Conservation (phyloP, 1,284 basidiomycete genomes). For the Puccinia coronata region DNA sequence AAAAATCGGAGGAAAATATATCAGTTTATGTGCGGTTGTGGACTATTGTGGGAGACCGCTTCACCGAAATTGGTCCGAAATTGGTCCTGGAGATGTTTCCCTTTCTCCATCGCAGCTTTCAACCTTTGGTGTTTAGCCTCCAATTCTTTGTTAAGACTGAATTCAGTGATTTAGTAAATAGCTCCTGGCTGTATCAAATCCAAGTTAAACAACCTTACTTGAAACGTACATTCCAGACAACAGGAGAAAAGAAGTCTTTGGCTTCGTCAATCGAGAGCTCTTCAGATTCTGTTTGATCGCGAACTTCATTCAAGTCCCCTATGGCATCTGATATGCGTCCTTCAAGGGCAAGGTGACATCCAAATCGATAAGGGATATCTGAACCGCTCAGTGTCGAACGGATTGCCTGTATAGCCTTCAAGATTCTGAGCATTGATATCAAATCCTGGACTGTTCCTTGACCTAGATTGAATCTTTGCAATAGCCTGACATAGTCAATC, state of each 20-base stretch:
- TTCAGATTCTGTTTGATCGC: not conserved
- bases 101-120: conserved; percentile 12
- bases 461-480: conserved; percentile 74
- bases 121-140: conserved; percentile 15
- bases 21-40: not conserved
- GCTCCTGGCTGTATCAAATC: not conserved
- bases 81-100: conserved; percentile 23
- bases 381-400: conserved; percentile 2
- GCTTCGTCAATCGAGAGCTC: conserved; percentile 13
- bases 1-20: not conserved
- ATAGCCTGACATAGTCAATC: conserved; percentile 72
- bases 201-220: conserved; percentile 19
- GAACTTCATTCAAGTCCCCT: not conserved
- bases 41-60: not conserved
- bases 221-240: conserved; percentile 28
- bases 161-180: not conserved
- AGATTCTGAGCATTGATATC: conserved; percentile 67
- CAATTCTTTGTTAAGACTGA: conserved; percentile 29
- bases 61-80: conserved; percentile 32
- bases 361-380: conserved; percentile 13
- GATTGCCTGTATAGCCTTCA: conserved; percentile 56
- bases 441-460: conserved; percentile 72
- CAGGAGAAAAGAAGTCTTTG: conserved; percentile 29
- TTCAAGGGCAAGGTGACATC: conserved; percentile 8
- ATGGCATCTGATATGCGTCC: conserved; percentile 5